Evolutionary conservation across 345 rosid species (phyloP).

Genomic region (Cardamine occulta): DNA sequence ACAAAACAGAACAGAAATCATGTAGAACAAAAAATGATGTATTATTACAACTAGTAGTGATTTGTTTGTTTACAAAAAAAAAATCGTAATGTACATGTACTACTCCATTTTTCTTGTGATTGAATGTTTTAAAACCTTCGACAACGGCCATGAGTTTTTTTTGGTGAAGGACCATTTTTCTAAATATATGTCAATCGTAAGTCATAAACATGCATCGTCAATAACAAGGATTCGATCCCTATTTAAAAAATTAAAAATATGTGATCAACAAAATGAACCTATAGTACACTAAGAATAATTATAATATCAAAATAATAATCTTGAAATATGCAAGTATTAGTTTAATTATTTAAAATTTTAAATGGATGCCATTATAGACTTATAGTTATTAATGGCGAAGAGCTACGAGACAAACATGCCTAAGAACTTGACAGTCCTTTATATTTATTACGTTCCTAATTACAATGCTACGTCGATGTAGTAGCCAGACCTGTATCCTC

Average conservation of each 20-base stretch:
- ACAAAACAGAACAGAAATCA: background rate
- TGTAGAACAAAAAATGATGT: background rate
- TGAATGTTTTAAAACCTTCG: background rate
- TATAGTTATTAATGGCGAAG: constrained; percentile 20
- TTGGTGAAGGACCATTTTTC: background rate
- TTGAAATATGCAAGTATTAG: background rate
- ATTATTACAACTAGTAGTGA: background rate
- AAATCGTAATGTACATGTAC: background rate
- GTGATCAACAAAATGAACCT: background rate
- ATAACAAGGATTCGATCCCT: background rate
- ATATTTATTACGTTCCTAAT: constrained; percentile 48
- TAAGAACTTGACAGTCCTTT: constrained; percentile 40
- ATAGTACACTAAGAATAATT: background rate
- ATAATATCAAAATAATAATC: background rate
- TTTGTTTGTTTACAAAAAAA: background rate
- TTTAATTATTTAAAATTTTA: background rate
- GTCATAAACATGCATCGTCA: background rate
- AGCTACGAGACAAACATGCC: constrained; percentile 49
- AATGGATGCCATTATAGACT: constrained; percentile 17
- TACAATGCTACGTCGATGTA: constrained; percentile 44
- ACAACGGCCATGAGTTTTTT: background rate
- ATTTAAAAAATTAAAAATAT: background rate
- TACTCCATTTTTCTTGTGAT: background rate
- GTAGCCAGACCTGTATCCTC: constrained; percentile 27
- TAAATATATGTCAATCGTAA: background rate